Conservation (phyloP, 176 grass and related monocot genomes). For the Chrysopogon serrulatus region DNA sequence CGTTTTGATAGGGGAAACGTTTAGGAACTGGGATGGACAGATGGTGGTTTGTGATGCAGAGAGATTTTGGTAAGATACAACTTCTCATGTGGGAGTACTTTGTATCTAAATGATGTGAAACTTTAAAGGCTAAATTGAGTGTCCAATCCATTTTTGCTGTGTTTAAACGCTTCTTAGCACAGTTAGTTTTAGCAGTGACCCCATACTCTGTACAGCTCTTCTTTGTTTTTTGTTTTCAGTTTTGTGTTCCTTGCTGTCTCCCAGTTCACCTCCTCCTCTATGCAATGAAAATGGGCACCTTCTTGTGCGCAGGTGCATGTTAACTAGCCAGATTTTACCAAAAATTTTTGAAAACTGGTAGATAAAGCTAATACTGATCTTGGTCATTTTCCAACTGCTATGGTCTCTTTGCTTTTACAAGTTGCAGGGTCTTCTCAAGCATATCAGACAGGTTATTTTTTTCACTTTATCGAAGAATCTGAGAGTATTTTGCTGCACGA, state of each 20-base stretch:
- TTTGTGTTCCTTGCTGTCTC: not conserved
- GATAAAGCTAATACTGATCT: not conserved
- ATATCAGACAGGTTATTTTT: not conserved
- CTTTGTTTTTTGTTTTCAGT: not conserved
- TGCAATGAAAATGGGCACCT: not conserved
- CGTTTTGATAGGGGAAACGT: not conserved
- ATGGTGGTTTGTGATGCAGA: not conserved
- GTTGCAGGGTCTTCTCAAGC: conserved; percentile 1
- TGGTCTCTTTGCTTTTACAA: not conserved
- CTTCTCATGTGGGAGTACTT: not conserved
- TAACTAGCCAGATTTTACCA: not conserved
- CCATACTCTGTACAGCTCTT: not conserved
- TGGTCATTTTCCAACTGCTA: not conserved
- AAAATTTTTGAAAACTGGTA: not conserved
- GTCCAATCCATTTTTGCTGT: not conserved
- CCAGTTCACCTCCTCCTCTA: not conserved
- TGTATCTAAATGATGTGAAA: not conserved
- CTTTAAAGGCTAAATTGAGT: too few species aligned
- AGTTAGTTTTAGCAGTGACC: not conserved
- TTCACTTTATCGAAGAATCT: not conserved
- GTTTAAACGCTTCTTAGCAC: not conserved
- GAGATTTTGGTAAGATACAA: not conserved
- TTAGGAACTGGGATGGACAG: not conserved
- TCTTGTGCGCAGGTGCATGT: not conserved
- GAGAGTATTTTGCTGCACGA: not conserved